These are phyloP conservation scores for Candida sanyaensis DNA, from an alignment of 1,139 yeast species.

Conservation along the genomic window DNA sequence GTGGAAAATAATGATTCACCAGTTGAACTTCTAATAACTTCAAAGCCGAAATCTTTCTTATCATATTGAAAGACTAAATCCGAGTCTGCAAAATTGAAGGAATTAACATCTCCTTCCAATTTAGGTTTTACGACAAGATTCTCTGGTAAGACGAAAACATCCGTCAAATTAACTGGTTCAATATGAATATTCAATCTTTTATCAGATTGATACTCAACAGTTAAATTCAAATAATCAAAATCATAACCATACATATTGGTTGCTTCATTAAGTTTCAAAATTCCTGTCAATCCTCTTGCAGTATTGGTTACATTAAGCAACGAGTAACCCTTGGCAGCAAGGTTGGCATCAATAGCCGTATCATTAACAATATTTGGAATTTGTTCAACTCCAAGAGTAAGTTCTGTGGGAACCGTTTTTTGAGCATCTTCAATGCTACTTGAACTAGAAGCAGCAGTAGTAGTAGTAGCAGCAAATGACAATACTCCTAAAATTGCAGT, in stretches of 20 bases:
- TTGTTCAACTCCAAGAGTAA: slow-evolving; percentile 23
- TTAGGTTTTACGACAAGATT: slow-evolving; percentile 22
- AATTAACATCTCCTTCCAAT: slow-evolving; percentile 11
- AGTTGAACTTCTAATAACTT: slow-evolving; percentile 23
- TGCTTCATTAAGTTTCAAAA: slow-evolving; percentile 21
- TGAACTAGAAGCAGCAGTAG: slow-evolving; percentile 8
- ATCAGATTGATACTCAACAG: slow-evolving; percentile 27
- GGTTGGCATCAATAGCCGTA: slow-evolving; percentile 28
- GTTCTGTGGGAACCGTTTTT: slow-evolving; percentile 16
- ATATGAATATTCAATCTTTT: slow-evolving; percentile 27
- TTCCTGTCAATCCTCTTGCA: slow-evolving; percentile 22
- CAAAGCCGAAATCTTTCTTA: slow-evolving; percentile 24
- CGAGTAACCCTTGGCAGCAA: slow-evolving; percentile 25
- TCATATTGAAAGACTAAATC: slow-evolving; percentile 24
- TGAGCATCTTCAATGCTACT: slow-evolving; percentile 8
- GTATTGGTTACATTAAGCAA: slow-evolving; percentile 19
- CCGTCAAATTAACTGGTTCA: slow-evolving; percentile 24
- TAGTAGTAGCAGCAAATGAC: slow-evolving; percentile 2
- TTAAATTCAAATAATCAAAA: slow-evolving; percentile 23
- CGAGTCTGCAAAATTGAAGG: slow-evolving; percentile 16
- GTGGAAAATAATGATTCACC: slow-evolving; percentile 22
- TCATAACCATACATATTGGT: slow-evolving; percentile 34
- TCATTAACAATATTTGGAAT: slow-evolving; percentile 27
- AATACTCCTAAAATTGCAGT: slow-evolving; percentile 5
- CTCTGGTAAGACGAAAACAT: slow-evolving; percentile 27